A percentile compares a stretch with the other conserved stretches of the same genome.
Conservation (phyloP, 768 basidiomycete genomes). For the Russula dissimulans region DNA sequence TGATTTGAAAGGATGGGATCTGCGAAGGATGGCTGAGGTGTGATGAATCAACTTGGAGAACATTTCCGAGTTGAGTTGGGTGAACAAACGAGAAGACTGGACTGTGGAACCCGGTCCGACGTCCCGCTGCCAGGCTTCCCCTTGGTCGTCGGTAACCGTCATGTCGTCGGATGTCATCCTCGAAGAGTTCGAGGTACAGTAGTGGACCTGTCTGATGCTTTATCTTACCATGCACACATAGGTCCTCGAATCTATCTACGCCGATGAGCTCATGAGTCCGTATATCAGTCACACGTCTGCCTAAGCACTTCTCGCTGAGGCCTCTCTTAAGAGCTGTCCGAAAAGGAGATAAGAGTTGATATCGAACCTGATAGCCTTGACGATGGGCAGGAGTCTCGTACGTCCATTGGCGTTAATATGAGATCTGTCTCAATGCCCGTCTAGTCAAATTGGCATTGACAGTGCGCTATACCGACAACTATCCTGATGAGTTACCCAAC, state of each 20-base stretch:
- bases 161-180: slow-evolving; percentile 64
- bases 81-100: not conserved
- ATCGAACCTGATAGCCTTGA: slow-evolving; percentile 78
- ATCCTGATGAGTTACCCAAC: slow-evolving; percentile 77
- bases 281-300: slow-evolving; percentile 23
- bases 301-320: slow-evolving; percentile 35
- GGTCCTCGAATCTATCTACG: slow-evolving; percentile 95
- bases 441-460: slow-evolving; percentile 66
- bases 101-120: not conserved
- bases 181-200: slow-evolving; percentile 82
- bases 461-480: slow-evolving; percentile 70
- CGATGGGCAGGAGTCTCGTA: slow-evolving; percentile 52
- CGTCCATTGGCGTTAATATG: slow-evolving; percentile 19
- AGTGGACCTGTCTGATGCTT: slow-evolving; percentile 14
- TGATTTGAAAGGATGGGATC: not conserved
- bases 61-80: slow-evolving; percentile 1
- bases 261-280: slow-evolving; percentile 87
- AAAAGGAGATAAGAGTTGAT: slow-evolving; percentile 71
- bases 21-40: not conserved
- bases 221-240: slow-evolving; percentile 25
- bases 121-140: not conserved
- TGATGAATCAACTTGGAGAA: not conserved
- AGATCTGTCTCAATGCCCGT: not conserved
- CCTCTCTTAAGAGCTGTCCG: slow-evolving; percentile 67
- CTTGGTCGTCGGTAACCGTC: slow-evolving; percentile 1